Evolutionary conservation across 768 basidiomycete genomes (phyloP).

Genomic region (Kwoniella europaea): DNA sequence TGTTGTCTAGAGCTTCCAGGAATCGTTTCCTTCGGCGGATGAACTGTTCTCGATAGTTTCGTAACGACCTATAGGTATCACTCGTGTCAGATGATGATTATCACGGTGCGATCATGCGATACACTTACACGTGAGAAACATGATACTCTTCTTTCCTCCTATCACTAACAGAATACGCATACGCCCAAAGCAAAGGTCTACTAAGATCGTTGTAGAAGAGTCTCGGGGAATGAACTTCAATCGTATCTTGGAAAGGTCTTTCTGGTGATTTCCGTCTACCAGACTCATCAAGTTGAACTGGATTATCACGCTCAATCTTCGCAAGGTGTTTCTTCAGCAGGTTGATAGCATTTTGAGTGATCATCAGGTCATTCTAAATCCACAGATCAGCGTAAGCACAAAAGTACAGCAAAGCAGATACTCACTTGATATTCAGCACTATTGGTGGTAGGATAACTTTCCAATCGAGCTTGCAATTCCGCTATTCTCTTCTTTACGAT

Average conservation of each 20-base stretch:
- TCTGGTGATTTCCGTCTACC: slow-evolving; percentile 64
- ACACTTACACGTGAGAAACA: slow-evolving; percentile 75
- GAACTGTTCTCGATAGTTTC: slow-evolving; percentile 20
- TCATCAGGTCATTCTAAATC: slow-evolving; percentile 2
- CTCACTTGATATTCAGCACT: slow-evolving; percentile 3
- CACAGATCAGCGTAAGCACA: not conserved
- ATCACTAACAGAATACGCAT: slow-evolving; percentile 80
- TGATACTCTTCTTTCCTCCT: slow-evolving; percentile 83
- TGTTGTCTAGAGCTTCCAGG: slow-evolving; percentile 9
- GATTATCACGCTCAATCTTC: slow-evolving; percentile 12
- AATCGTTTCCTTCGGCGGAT: slow-evolving; percentile 57
- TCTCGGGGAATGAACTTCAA: slow-evolving; percentile 85
- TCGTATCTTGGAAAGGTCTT: slow-evolving; percentile 78
- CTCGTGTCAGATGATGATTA: not conserved
- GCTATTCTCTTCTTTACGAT: slow-evolving; percentile 66
- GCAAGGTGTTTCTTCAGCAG: not conserved
- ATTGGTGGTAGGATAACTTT: slow-evolving; percentile 17
- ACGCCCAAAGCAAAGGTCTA: slow-evolving; percentile 83
- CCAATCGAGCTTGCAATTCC: slow-evolving; percentile 59
- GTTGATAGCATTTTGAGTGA: slow-evolving; percentile 20
- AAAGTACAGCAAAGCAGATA: not conserved
- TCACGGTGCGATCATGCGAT: not conserved
- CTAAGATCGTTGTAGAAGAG: slow-evolving; percentile 76
- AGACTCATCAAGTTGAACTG: slow-evolving; percentile 10
- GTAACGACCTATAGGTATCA: slow-evolving; percentile 25